phyloP scores from a whole-genome alignment of 352 stramenopile genomes.

The Phytophthora europaea region DNA sequence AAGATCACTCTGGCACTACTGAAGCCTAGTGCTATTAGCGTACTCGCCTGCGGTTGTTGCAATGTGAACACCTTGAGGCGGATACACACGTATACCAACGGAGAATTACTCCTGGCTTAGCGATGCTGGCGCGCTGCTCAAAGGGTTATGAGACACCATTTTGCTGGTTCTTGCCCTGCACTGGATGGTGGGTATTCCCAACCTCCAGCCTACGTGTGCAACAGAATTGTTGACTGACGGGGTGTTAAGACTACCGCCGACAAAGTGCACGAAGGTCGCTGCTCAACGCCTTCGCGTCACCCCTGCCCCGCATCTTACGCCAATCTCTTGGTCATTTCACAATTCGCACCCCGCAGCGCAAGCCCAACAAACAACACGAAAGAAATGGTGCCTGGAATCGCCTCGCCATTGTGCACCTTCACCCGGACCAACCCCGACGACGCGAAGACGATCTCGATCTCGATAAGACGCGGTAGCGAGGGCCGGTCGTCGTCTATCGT shows the following conservation, averaged over 20 bases:
- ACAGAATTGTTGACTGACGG: conserved; percentile 22
- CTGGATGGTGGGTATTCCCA: conserved; percentile 21
- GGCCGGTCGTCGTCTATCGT: conserved; percentile 24
- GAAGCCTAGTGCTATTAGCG: neutral
- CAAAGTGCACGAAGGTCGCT: conserved; percentile 4
- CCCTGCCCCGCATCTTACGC: neutral
- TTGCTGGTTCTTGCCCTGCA: neutral
- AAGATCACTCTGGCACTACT: neutral
- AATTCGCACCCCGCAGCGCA: conserved; percentile 21
- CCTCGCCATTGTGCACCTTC: conserved; percentile 16
- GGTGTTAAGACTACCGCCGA: conserved; percentile 21
- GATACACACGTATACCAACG: neutral
- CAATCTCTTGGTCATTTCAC: conserved; percentile 20
- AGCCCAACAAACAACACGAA: neutral
- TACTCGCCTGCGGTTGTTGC: too few relatives aligned
- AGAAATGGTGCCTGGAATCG: conserved; percentile 26
- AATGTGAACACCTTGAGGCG: neutral
- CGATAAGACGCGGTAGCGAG: conserved; percentile 18
- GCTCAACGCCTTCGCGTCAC: conserved; percentile 6
- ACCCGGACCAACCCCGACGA: neutral
- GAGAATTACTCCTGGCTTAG: neutral
- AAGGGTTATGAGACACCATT: conserved; percentile 18
- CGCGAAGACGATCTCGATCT: conserved; percentile 29
- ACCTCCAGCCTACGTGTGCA: conserved; percentile 2
- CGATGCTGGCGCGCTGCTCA: neutral